These are phyloP conservation scores for Daldinia vernicosa DNA, from an alignment of 495 filamentous ascomycete genomes.

Conservation along the genomic window DNA sequence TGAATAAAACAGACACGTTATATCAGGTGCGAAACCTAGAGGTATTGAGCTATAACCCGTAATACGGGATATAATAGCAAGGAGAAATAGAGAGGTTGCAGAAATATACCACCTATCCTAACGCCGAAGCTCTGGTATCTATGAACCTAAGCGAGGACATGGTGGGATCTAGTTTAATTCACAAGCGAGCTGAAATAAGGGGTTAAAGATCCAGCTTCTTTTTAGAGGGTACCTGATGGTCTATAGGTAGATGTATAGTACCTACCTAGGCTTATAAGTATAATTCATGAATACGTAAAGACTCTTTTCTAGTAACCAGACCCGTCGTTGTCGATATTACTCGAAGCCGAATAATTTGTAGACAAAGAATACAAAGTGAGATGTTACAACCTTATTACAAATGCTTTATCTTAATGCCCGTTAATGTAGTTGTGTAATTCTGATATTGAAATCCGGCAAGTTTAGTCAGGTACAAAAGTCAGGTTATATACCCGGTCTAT, in stretches of 20 bases:
- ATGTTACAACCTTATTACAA: background rate
- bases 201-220: too few relatives aligned
- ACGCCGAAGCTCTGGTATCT: too few relatives aligned
- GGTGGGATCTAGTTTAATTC: too few relatives aligned
- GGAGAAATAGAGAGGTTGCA: background rate
- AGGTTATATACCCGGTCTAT: background rate
- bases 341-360: background rate
- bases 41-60: constrained; percentile 52
- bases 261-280: constrained; percentile 2
- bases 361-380: background rate
- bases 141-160: too few relatives aligned
- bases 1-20: constrained; percentile 46
- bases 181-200: too few relatives aligned
- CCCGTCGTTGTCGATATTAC: background rate
- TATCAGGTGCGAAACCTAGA: constrained; percentile 54
- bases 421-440: background rate
- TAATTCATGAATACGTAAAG: background rate
- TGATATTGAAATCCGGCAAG: background rate
- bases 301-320: background rate
- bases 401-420: too few relatives aligned
- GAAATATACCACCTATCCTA: background rate
- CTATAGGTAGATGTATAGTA: constrained; percentile 22
- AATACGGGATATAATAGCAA: background rate
- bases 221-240: too few relatives aligned
- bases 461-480: constrained; percentile 10